Conservation (phyloP, 331 rosid species). For the Malus hybrid region DNA sequence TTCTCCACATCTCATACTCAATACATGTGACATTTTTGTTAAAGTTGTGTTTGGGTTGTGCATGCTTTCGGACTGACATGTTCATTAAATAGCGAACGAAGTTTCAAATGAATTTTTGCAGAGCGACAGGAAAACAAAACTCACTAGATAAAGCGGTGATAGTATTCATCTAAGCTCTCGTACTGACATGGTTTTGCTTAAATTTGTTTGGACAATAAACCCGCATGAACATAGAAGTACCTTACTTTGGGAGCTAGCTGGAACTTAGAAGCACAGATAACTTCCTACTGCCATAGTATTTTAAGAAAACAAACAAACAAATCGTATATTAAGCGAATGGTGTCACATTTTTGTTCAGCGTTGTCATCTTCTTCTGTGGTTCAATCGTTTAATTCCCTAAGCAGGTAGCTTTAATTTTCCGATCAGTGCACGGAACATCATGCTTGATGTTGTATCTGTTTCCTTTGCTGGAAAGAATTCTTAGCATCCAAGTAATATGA, state of each 20-base stretch:
- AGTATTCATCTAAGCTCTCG: background rate
- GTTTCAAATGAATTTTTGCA: background rate
- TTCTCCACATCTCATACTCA: background rate
- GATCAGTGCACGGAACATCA: background rate
- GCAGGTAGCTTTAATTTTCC: background rate
- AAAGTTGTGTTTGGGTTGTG: background rate
- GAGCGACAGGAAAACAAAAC: background rate
- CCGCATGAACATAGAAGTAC: background rate
- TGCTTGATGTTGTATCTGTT: background rate
- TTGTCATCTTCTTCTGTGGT: background rate
- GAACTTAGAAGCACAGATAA: too few relatives aligned
- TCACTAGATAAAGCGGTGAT: background rate
- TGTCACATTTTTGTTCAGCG: background rate
- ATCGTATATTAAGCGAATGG: background rate
- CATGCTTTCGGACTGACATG: background rate
- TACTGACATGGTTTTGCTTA: background rate
- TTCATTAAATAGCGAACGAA: background rate
- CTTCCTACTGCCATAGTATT: background rate
- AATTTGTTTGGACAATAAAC: background rate
- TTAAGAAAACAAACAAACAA: too few relatives aligned
- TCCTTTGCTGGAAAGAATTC: slow-evolving; percentile 1
- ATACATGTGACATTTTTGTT: background rate
- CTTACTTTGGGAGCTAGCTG: background rate
- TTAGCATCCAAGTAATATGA: slow-evolving; percentile 8
- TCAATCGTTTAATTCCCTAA: background rate